Evolutionary conservation across 805 yeast species (phyloP).

Genomic region (Lachancea dasiensis): DNA sequence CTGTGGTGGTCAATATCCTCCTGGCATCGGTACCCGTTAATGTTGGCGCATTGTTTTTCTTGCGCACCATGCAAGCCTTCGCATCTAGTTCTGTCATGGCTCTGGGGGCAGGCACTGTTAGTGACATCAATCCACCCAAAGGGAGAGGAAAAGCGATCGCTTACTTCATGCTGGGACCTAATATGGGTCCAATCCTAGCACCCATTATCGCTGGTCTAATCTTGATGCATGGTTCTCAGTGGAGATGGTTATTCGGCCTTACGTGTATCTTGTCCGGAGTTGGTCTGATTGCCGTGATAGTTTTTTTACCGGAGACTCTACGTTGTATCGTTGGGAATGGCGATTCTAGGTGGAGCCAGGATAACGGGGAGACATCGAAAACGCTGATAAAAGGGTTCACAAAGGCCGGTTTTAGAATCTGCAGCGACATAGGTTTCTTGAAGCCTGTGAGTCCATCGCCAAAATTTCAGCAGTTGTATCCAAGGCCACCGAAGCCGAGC

Average conservation of each 20-base stretch:
- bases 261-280: slow-evolving; percentile 61
- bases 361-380: background rate
- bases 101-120: slow-evolving; percentile 86
- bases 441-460: slow-evolving; percentile 23
- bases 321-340: slow-evolving; percentile 55
- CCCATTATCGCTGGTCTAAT: slow-evolving; percentile 83
- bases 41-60: slow-evolving; percentile 60
- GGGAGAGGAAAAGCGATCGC: slow-evolving; percentile 81
- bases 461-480: slow-evolving; percentile 29
- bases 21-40: slow-evolving; percentile 58
- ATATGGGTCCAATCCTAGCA: slow-evolving; percentile 78
- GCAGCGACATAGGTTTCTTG: slow-evolving; percentile 23
- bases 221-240: slow-evolving; percentile 59
- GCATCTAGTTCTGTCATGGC: slow-evolving; percentile 88
- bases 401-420: background rate
- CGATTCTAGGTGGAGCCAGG: slow-evolving; percentile 30
- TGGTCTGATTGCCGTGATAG: slow-evolving; percentile 44
- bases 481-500: slow-evolving; percentile 43
- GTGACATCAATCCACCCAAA: slow-evolving; percentile 62
- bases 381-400: background rate
- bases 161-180: slow-evolving; percentile 77
- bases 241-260: slow-evolving; percentile 82
- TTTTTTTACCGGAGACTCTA: slow-evolving; percentile 75
- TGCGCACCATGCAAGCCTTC: slow-evolving; percentile 67
- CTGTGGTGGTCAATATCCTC: slow-evolving; percentile 57